A percentile compares a stretch with the other conserved stretches of the same genome.
phyloP scores from a whole-genome alignment of 1,139 yeast species.

The Taiozyma sp. region DNA sequence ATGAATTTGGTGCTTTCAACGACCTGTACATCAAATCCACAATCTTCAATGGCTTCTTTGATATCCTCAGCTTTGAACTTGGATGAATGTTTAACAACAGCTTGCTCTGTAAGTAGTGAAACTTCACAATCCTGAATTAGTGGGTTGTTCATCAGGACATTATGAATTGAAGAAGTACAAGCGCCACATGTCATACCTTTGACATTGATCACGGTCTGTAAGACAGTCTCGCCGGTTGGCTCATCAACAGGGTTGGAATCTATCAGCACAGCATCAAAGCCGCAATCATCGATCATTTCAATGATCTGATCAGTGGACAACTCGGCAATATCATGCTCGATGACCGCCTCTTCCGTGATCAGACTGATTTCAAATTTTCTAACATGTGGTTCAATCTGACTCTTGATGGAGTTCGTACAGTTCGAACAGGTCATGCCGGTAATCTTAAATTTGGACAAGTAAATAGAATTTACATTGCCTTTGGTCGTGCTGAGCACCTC shows the following conservation, averaged over 20 bases:
- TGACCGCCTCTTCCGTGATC: slow-evolving; percentile 64
- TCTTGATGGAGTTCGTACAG: slow-evolving; percentile 62
- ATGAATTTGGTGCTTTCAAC: slow-evolving; percentile 11
- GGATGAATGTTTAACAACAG: slow-evolving; percentile 45
- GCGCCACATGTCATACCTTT: slow-evolving; percentile 88
- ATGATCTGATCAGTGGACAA: slow-evolving; percentile 32
- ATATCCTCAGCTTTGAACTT: slow-evolving; percentile 31
- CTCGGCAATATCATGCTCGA: slow-evolving; percentile 31
- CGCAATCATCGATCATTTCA: slow-evolving; percentile 63
- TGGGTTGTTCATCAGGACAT: slow-evolving; percentile 42
- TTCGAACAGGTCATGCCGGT: slow-evolving; percentile 87
- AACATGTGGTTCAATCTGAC: slow-evolving; percentile 38
- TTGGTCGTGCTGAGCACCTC: slow-evolving; percentile 2
- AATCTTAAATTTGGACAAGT: slow-evolving; percentile 15
- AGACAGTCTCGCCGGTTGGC: slow-evolving; percentile 24
- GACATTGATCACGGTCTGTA: slow-evolving; percentile 29
- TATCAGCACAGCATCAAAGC: slow-evolving; percentile 52
- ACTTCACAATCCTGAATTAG: slow-evolving; percentile 40
- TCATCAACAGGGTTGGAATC: slow-evolving; percentile 34
- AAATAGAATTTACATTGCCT: not conserved
- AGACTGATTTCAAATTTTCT: slow-evolving; percentile 51
- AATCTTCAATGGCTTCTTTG: slow-evolving; percentile 51
- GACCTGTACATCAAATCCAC: slow-evolving; percentile 62
- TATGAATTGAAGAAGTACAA: slow-evolving; percentile 63
- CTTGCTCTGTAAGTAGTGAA: slow-evolving; percentile 71